phyloP scores from a whole-genome alignment of 2,329 filamentous ascomycete genomes.

The Keithomyces neogunnii region DNA sequence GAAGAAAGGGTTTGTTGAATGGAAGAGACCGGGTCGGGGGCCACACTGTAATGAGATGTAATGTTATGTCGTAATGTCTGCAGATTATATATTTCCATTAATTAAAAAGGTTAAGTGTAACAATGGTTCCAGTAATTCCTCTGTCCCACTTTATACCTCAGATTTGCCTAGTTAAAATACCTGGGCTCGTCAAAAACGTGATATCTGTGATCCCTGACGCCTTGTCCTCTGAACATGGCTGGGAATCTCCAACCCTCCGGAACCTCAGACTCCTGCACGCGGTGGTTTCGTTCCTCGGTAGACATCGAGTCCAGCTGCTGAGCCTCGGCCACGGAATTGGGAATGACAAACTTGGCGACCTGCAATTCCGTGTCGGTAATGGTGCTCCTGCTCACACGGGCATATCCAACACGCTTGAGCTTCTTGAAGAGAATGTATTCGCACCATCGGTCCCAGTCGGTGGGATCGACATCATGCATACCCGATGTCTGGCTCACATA shows the following conservation, averaged over 20 bases:
- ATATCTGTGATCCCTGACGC: slow-evolving; percentile 82
- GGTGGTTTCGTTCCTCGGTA: slow-evolving; percentile 46
- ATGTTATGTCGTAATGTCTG: background rate
- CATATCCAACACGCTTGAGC: slow-evolving; percentile 78
- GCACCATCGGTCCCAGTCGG: slow-evolving; percentile 96
- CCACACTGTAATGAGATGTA: too few relatives aligned
- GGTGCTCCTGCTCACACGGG: slow-evolving; percentile 75
- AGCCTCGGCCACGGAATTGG: slow-evolving; percentile 50
- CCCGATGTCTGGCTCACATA: slow-evolving; percentile 80
- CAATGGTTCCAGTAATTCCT: background rate
- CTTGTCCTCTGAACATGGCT: slow-evolving; percentile 70
- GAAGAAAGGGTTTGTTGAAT: too few relatives aligned
- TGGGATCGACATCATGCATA: slow-evolving; percentile 91
- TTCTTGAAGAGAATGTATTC: slow-evolving; percentile 97
- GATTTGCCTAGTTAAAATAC: slow-evolving; percentile 45
- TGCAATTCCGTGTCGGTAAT: slow-evolving; percentile 98
- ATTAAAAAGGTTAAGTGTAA: background rate
- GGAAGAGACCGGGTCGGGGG: too few relatives aligned
- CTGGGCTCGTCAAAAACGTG: slow-evolving; percentile 92
- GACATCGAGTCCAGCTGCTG: slow-evolving; percentile 29
- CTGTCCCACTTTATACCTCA: background rate
- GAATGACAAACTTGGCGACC: slow-evolving; percentile 89
- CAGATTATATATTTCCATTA: background rate
- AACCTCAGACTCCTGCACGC: slow-evolving; percentile 63
- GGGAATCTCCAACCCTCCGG: slow-evolving; percentile 77